phyloP scores from a whole-genome alignment of 1,284 basidiomycete genomes.

The Leucoagaricus sp. region DNA sequence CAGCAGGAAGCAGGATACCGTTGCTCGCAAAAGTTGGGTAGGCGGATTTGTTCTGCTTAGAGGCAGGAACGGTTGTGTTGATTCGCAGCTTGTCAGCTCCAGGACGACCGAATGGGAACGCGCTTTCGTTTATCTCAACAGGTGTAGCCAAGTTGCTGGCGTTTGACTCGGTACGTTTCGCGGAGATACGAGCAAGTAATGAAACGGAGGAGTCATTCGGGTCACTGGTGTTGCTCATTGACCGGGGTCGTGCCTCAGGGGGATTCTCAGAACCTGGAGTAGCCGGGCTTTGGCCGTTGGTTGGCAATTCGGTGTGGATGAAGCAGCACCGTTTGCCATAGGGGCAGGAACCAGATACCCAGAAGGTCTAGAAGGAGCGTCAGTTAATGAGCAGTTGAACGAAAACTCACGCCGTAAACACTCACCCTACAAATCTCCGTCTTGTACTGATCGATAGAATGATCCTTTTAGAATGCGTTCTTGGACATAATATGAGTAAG shows the following conservation, averaged over 20 bases:
- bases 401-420: slow-evolving; percentile 18
- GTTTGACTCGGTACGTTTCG: slow-evolving; percentile 58
- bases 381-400: slow-evolving; percentile 3
- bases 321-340: slow-evolving; percentile 91
- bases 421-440: slow-evolving; percentile 87
- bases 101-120: slow-evolving; percentile 60
- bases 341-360: slow-evolving; percentile 88
- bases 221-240: slow-evolving; percentile 73
- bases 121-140: slow-evolving; percentile 42
- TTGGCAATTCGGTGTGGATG: slow-evolving; percentile 83
- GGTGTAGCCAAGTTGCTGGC: slow-evolving; percentile 40
- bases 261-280: slow-evolving; percentile 35
- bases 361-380: slow-evolving; percentile 66
- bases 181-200: slow-evolving; percentile 71
- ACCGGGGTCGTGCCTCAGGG: slow-evolving; percentile 64
- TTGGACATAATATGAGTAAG: slow-evolving; percentile 10
- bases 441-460: slow-evolving; percentile 64
- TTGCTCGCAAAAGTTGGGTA: slow-evolving; percentile 77
- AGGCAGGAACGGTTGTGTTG: slow-evolving; percentile 62
- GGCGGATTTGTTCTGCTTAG: slow-evolving; percentile 79
- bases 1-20: slow-evolving; percentile 64
- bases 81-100: slow-evolving; percentile 68
- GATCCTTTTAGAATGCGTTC: slow-evolving; percentile 18
- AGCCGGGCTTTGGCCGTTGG: slow-evolving; percentile 43
- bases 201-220: slow-evolving; percentile 71